Evolutionary conservation across 129 eudicot species (phyloP), one percentile per base, ranked within the genome.

Genomic region (Flaveria bidentis): DNA sequence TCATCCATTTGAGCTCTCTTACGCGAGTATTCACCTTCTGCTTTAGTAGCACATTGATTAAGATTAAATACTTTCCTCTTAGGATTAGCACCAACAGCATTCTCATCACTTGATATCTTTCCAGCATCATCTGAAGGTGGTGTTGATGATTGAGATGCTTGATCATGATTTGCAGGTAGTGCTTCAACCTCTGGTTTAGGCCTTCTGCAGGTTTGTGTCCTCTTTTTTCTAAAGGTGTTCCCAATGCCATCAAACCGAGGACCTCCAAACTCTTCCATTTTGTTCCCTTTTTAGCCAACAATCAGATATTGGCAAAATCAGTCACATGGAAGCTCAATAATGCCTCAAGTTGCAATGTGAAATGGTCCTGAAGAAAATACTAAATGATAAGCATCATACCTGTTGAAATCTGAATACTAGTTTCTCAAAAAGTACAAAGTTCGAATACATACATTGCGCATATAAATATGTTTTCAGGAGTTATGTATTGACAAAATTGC

Each of bases 21-120:
- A 78, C 39, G 73, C 4, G 76, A 67, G 72, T 65, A 62, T 11
- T 80, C 91, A 51, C 76, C 85, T 73, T 85, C 96, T 41, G 77
- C 46, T 84, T 81, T 79, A 60, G 72, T 63, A 76, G 74, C 88
- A 73, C 93, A 87, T 76, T 87, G 97, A 84, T 89, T 94, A 76
- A 94, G 90, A 84, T 91, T 87, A 30, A 88, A 85, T 77, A 87
- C 87, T 85, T 94, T 94, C 58, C 93, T 86, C 75, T 80, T 88
- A n/a, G 88, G 86, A 69, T 83, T 93, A 53, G 74, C 82, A 68
- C 78, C 96, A 67, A 74, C 58, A 42, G 77, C 72, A 47, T 83
- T 85, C 73, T 91, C 98, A 65, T 91, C 93, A 67, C 97, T 91
- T 6, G 97, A 91, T 55, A 80, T 87, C 81, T 87, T 88, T 50